Base-by-base conservation (phyloP, 2,329 filamentous ascomycete species). In the Didymella arachidicola region DNA sequence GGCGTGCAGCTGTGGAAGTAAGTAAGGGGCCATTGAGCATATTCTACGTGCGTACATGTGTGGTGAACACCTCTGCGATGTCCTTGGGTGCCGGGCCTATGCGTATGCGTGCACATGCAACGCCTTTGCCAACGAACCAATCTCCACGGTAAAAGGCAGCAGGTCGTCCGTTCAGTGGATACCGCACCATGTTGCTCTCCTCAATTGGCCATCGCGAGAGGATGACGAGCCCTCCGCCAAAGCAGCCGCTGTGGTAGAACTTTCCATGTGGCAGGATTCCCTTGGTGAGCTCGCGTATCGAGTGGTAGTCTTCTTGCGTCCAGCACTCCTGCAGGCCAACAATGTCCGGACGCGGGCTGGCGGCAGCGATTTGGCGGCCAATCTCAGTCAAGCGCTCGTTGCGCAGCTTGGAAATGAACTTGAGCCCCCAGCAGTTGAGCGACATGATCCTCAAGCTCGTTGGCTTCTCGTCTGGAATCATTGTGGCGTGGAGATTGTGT, bases 351-450 rank as follows among this genome's bases (percentile, higher is more conserved):
- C 84, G 75, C 0, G 91, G 91, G 18, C 84, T 79, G 57, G 87
- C 83, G 41, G 82, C 77, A 64, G 92, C 89, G 63, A 98, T 85
- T 63, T 90, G 90, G 63, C 85, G 87, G 53, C 92, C 94, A 71
- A 98, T 97, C 76, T 96, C 91, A 29, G 84, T 79, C 49, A 98
- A 85, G 42, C 95, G 91, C 69, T 90, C 89, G 64, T 85, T 81
- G 66, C 93, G 91, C 66, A 91, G 86, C 65, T 89, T 88, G 50
- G 93, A 89, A 71, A 98, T 84, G 80, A 87, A 92, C 72, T 96
- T 94, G 61, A 98, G 87, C 50, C 95, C 95, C 94, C 95, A 98
- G 86, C 93, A 97, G 79, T 99, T 99, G 76, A 97, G 86, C 4
- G 92, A 95, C 65, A 97, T 81, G 67, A 98, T 83, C 72, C 90